These are phyloP conservation scores for Colletotrichum sp. DNA, from an alignment of 2,329 filamentous ascomycete genomes.

Conservation along the genomic window DNA sequence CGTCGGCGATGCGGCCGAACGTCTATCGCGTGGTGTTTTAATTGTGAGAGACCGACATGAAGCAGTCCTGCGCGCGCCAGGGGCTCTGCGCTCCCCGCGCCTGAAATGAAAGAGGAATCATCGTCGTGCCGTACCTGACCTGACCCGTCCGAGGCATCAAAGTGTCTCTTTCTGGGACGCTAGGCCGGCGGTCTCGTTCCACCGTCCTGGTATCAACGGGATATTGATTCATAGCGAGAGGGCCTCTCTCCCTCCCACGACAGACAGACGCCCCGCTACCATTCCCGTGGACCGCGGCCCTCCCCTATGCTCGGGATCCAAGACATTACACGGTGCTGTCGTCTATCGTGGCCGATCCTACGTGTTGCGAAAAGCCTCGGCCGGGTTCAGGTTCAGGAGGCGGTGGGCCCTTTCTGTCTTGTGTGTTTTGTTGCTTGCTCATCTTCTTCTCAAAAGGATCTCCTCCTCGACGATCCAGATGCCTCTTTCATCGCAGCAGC, in stretches of 20 bases:
- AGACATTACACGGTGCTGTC: background rate
- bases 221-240: background rate
- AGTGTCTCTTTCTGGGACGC: constrained; percentile 1
- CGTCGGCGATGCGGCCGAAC: background rate
- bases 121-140: background rate
- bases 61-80: background rate
- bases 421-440: background rate
- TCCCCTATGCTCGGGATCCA: background rate
- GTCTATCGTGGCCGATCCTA: background rate
- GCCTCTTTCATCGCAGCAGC: background rate
- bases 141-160: background rate
- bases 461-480: background rate
- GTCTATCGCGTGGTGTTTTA: background rate
- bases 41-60: background rate
- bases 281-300: background rate
- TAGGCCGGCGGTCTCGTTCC: constrained; percentile 2
- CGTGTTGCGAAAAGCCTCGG: background rate
- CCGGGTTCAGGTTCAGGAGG: background rate
- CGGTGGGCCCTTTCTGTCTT: background rate
- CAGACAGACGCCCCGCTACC: background rate
- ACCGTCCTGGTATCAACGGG: background rate
- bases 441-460: background rate
- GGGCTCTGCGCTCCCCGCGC: background rate
- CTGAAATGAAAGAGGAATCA: background rate
- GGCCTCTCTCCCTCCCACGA: background rate